Conservation (phyloP, 129 eudicot genomes). For the Centaurea solstitialis region DNA sequence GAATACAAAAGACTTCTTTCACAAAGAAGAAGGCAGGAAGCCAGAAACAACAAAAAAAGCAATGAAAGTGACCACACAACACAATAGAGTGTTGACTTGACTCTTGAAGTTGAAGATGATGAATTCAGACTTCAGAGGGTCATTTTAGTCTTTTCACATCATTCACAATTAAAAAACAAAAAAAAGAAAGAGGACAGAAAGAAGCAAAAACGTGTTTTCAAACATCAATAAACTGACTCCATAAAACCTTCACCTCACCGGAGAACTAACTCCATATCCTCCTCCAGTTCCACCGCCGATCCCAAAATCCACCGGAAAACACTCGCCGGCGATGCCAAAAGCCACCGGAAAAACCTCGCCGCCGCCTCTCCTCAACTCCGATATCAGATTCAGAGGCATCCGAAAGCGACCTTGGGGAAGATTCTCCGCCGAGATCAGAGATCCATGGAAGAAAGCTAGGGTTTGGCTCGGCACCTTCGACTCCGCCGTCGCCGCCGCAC, state of each 20-base stretch:
- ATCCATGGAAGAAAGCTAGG: conserved; percentile 42
- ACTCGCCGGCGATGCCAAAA: conserved; percentile 11
- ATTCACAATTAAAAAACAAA: background rate
- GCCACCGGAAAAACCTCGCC: background rate
- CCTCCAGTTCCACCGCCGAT: too few species aligned
- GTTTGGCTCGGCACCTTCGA: conserved; percentile 49
- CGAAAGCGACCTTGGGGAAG: conserved; percentile 45
- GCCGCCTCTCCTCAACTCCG: background rate
- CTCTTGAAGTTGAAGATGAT: background rate
- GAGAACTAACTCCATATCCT: background rate
- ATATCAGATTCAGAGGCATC: conserved; percentile 26
- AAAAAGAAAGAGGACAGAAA: background rate
- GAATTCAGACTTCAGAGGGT: background rate
- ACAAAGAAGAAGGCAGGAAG: background rate
- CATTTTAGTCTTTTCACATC: background rate
- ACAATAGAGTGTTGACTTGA: background rate
- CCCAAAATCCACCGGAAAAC: too few species aligned
- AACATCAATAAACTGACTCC: background rate
- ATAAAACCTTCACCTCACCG: background rate
- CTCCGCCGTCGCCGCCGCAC: conserved; percentile 45
- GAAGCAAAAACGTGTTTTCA: background rate
- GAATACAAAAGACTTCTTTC: too few species aligned
- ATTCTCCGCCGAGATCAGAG: conserved; percentile 46
- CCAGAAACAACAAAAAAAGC: too few species aligned
- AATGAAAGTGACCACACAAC: background rate